phyloP scores from a whole-genome alignment of 2,329 filamentous ascomycete species.

The Fusarium incarnatum region DNA sequence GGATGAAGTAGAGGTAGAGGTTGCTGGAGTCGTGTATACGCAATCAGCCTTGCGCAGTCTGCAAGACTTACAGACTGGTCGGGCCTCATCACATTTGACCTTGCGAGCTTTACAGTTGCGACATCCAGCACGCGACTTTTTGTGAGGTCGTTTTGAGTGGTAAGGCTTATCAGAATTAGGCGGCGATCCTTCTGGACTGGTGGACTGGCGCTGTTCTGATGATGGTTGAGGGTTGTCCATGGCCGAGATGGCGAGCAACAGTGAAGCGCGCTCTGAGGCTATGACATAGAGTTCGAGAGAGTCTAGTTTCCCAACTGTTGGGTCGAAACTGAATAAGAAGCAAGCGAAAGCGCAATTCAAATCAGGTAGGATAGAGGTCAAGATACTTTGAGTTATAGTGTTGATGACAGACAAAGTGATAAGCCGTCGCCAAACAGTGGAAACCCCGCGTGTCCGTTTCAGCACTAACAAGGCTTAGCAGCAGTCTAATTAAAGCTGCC shows the following conservation, averaged over 20 bases:
- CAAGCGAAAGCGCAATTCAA: not conserved
- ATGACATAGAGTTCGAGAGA: conserved; percentile 2
- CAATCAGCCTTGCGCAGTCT: conserved; percentile 61
- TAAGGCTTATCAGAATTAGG: conserved; percentile 44
- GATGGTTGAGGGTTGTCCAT: conserved; percentile 20
- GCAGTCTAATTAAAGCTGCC: conserved; percentile 7
- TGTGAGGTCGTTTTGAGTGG: conserved; percentile 64
- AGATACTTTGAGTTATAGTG: not conserved
- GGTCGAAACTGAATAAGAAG: not conserved
- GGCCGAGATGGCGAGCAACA: not conserved
- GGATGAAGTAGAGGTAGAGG: conserved; percentile 4
- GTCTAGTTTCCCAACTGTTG: not conserved
- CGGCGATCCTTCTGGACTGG: conserved; percentile 26
- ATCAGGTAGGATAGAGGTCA: not conserved
- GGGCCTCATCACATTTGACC: conserved; percentile 61
- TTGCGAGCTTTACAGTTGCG: conserved; percentile 64
- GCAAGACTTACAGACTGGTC: conserved; percentile 63
- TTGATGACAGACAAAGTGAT: conserved; percentile 12
- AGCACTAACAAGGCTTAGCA: conserved; percentile 31
- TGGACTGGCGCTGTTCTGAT: conserved; percentile 14
- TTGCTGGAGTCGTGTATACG: conserved; percentile 54
- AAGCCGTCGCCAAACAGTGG: conserved; percentile 6
- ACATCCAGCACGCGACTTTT: conserved; percentile 66
- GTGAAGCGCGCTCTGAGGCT: not conserved
- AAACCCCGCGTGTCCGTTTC: conserved; percentile 28